phyloP scores from a whole-genome alignment of 352 stramenopile genomes.

The Pythium sp. region DNA sequence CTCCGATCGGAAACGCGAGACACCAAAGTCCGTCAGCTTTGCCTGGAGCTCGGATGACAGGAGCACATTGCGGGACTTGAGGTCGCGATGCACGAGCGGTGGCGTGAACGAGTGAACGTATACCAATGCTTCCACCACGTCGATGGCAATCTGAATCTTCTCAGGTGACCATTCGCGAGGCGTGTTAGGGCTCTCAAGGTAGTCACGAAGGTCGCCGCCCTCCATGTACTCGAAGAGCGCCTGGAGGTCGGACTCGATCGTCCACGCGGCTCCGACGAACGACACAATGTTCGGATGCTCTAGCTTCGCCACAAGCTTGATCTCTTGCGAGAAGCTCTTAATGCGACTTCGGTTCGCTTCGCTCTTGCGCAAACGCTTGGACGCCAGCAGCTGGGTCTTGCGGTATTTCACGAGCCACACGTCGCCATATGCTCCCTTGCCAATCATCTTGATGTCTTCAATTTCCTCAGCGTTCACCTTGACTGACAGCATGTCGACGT shows the following conservation, averaged over 20 bases:
- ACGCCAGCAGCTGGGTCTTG: slow-evolving; percentile 4
- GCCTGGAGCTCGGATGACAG: slow-evolving; percentile 15
- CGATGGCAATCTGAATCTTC: too few species aligned
- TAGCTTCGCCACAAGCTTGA: slow-evolving; percentile 1
- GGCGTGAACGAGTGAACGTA: slow-evolving; percentile 67
- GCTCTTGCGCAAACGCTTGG: not conserved
- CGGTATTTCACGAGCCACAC: slow-evolving; percentile 17
- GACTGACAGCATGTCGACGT: slow-evolving; percentile 24
- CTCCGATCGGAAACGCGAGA: slow-evolving; percentile 38
- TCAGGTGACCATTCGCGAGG: not conserved
- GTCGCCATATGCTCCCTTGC: not conserved
- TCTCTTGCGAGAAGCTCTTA: slow-evolving; percentile 26
- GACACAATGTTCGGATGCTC: slow-evolving; percentile 39
- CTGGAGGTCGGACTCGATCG: slow-evolving; percentile 43
- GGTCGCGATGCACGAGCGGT: slow-evolving; percentile 55
- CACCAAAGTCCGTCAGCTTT: slow-evolving; percentile 62
- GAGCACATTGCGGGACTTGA: slow-evolving; percentile 64
- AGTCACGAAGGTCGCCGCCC: slow-evolving; percentile 39
- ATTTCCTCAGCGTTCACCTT: slow-evolving; percentile 20
- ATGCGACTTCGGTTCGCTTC: not conserved
- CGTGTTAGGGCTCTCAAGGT: slow-evolving; percentile 21
- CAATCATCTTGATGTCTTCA: slow-evolving; percentile 8
- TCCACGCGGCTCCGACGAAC: slow-evolving; percentile 54
- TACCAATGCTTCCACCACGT: too few species aligned
- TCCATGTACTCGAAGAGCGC: slow-evolving; percentile 70